Evolutionary conservation across 371 early-diverging fungal genomes (phyloP), one percentile per base, ranked within the genome.

Genomic region (Pancytospora epiphaga): DNA sequence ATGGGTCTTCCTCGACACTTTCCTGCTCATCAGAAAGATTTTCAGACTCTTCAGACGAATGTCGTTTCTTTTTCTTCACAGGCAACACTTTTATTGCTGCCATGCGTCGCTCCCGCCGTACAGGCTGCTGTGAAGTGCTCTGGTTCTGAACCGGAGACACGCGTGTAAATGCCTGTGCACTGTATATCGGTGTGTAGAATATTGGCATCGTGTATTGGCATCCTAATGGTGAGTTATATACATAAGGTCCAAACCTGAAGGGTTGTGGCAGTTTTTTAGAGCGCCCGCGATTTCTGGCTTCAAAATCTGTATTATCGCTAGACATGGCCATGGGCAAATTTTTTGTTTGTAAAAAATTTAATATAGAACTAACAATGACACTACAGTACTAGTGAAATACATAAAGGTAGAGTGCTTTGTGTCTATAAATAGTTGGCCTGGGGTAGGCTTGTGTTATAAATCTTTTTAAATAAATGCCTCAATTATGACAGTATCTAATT

Each of bases 1-100:
- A 70, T 22, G 61, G 51, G 62, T 82, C 82, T 58, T 77, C 76
- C 37, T 69, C 72, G n/a, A 67, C 71, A 12, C 60, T 47, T n/a
- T 27, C 6, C 4, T 66, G 66, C 25, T 49, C 29, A n/a, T 62
- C 66, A 18, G 65, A 51, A n/a, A 9, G 3, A 1, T 0, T 1
- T 6, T 12, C 34, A 0, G 56, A 47, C 3, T 60, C 63, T 22
- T 58, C 50, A 27, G 30, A 52, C 40, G 60, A 49, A 27, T 15
- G 18, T 3, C 18, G 19, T 33, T 47, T 36, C n/a, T 47, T 40
- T 0, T 2, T 62, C 37, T 43, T 43, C 32, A n/a, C 22, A 32
- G 22, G 38, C 63, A 67, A 51, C 15, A 3, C 33, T 67, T 62
- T 63, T 30, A 32, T 27, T 27, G 38, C 62, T 2, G 34, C 62